These are phyloP conservation scores for Sapria himalayana DNA, from an alignment of 345 rosid genomes.

Conservation along the genomic window DNA sequence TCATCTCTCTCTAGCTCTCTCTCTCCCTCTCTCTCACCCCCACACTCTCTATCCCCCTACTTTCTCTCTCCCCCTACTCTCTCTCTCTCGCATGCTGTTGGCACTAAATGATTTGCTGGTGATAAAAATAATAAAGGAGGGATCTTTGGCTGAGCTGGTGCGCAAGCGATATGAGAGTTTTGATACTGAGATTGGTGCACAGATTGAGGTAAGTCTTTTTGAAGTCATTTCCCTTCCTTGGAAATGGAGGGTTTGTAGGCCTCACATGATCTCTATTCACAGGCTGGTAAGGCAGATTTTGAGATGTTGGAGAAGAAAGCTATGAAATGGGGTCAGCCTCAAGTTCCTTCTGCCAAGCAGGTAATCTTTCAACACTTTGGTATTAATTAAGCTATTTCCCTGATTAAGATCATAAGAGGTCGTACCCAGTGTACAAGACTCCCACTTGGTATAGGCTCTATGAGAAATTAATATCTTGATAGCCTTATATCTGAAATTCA, in stretches of 20 bases:
- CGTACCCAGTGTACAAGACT: too few relatives aligned
- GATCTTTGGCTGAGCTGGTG: slow-evolving; percentile 41
- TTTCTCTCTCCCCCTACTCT: too few relatives aligned
- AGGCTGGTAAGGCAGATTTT: slow-evolving; percentile 71
- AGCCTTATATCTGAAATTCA: too few relatives aligned
- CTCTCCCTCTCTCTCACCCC: too few relatives aligned
- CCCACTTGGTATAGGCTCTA: too few relatives aligned
- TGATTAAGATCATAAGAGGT: too few relatives aligned
- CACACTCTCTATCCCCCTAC: too few relatives aligned
- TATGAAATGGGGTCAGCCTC: slow-evolving; percentile 69
- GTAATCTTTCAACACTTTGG: too few relatives aligned
- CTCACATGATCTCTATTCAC: too few relatives aligned
- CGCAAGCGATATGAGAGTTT: slow-evolving; percentile 57
- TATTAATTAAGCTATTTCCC: too few relatives aligned
- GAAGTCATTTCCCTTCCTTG: neutral
- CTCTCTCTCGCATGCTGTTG: too few relatives aligned
- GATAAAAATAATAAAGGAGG: slow-evolving; percentile 31
- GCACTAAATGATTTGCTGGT: neutral
- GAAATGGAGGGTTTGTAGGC: slow-evolving; percentile 1
- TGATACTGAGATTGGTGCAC: slow-evolving; percentile 43
- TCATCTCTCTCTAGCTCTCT: neutral
- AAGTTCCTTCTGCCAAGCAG: slow-evolving; percentile 88
- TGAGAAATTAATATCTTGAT: too few relatives aligned
- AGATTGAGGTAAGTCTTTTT: slow-evolving; percentile 27
- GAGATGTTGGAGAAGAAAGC: slow-evolving; percentile 77